Base-by-base conservation (phyloP, 2,329 filamentous ascomycete genomes). In the Ophiosphaerella korrae region DNA sequence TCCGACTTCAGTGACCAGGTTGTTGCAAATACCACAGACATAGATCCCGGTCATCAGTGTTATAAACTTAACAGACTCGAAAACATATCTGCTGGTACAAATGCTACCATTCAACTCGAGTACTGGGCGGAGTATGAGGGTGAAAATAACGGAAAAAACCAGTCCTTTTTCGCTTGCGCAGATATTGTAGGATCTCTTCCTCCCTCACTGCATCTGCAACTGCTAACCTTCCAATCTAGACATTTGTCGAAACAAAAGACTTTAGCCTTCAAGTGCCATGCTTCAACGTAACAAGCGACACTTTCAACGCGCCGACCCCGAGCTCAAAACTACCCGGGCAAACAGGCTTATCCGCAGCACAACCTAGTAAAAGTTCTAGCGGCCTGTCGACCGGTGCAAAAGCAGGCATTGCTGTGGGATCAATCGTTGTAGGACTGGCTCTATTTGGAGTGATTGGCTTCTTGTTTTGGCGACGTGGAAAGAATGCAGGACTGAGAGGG, bases 111-210 rank as follows among this genome's bases (percentile, higher is more conserved):
- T 40, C 76, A 79, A 51, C 64, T 80, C 31, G 73, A 72, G 39
- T 80, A 80, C 56, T 71, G 70, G 42, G 71, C 74, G 1, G 74
- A 75, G 16, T 75, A 71, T 31, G 76, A 76, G 31, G 71, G 68
- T 5, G 72, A 75, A 35, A 71, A 70, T 24, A 74, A 76, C 24
- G 64, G 66, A 8, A 63, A 61, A 1, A 69, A 69, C 45, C 64
- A 77, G 50, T 77, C 75, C 0, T 79, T 75, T 62, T 80, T 78
- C 54, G 77, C 77, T 7, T 80, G 77, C 52, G 72, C 77, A 1
- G 77, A 80, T 48, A 68, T 80, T n/a, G 63, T 68, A 44, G 23
- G 57, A 61, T 36, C 7, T 9, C 14, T n/a, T 8, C 32, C 7
- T 21, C 5, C 16, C 34, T 8, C 35, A 5, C 6, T 44, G 11